These are phyloP conservation scores for Yueomyces sp. DNA, from an alignment of 805 yeast species.

Conservation along the genomic window DNA sequence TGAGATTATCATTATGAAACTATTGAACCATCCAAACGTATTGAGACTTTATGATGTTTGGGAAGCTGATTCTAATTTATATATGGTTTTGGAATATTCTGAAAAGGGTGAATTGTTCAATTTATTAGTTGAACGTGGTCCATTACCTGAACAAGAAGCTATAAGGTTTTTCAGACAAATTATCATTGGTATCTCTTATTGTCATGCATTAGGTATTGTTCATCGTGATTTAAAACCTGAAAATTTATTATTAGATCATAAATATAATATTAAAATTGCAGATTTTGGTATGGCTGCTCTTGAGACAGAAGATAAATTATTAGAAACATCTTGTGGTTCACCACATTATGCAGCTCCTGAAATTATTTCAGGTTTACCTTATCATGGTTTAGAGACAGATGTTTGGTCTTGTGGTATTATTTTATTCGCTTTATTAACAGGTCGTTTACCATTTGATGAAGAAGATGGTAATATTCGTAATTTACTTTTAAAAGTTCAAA, in stretches of 20 bases:
- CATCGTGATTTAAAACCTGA: constrained; percentile 84
- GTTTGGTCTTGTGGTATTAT: constrained; percentile 98
- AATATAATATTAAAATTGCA: constrained; percentile 86
- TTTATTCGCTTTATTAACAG: constrained; percentile 83
- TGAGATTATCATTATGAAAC: constrained; percentile 75
- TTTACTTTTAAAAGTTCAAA: constrained; percentile 77
- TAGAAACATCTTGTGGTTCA: constrained; percentile 94
- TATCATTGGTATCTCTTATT: constrained; percentile 67
- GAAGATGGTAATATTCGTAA: constrained; percentile 82
- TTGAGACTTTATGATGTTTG: constrained; percentile 73
- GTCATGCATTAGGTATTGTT: constrained; percentile 77
- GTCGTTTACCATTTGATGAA: constrained; percentile 84
- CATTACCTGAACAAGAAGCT: constrained; percentile 81
- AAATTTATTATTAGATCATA: constrained; percentile 63
- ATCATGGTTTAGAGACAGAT: constrained; percentile 94
- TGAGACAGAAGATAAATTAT: constrained; percentile 64
- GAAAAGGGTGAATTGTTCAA: constrained; percentile 97
- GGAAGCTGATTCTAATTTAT: constrained; percentile 74
- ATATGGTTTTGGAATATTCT: constrained; percentile 84
- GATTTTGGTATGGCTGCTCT: constrained; percentile 99
- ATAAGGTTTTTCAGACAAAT: constrained; percentile 80
- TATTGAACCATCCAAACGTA: constrained; percentile 65
- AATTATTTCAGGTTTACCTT: constrained; percentile 86
- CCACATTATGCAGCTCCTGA: constrained; percentile 99
- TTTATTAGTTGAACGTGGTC: constrained; percentile 76